Evolutionary conservation across 257 asterid genomes (phyloP), one percentile per base, ranked within the genome.

Genomic region (Knoxia roxburghii): DNA sequence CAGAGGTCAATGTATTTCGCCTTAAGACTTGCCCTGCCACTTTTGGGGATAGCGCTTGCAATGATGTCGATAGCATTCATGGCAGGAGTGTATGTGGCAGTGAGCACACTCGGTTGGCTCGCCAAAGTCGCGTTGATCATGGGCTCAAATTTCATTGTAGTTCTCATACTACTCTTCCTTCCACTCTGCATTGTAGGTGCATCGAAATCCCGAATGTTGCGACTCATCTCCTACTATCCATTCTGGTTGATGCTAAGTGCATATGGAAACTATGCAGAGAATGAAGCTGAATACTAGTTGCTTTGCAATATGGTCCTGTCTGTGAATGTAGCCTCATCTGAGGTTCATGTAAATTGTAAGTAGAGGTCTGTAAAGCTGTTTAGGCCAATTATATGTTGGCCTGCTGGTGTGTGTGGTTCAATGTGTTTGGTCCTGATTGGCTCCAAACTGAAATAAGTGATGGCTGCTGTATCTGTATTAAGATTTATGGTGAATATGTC

Each of bases 61-160:
- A 62, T 76, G 82, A 76, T 82, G 87, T 73, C 83, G 20, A 40
- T 79, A 49, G 79, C 89, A 59, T 84, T 82, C 77, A 75, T 70
- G 46, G 84, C 84, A 2, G 82, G 79, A 46, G 70, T 82, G 7
- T 82, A 71, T 72, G 65, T 79, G 33, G 85, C 70, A 23, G 83
- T 82, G 21, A 71, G 81, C 85, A 73, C 67, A 72, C 90, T 84
- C 39, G n/a, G 35, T 43, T 84, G 85, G 87, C 87, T 84, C 60
- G 82, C 81, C 46, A 69, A 70, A 12, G 54, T 61, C n/a, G 73
- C 79, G 69, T 18, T 79, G 64, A 48, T 78, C 64, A 41, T 77
- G 32, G 86, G 87, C 72, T 68, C 76, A 55, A 55, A 32, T 67
- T 81, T 64, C 61, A 43, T 70, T 66, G 15, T 52, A 2, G 70